These are phyloP conservation scores for Saccharomycopsis hybrid DNA, from an alignment of 1,139 yeast species.

Conservation along the genomic window DNA sequence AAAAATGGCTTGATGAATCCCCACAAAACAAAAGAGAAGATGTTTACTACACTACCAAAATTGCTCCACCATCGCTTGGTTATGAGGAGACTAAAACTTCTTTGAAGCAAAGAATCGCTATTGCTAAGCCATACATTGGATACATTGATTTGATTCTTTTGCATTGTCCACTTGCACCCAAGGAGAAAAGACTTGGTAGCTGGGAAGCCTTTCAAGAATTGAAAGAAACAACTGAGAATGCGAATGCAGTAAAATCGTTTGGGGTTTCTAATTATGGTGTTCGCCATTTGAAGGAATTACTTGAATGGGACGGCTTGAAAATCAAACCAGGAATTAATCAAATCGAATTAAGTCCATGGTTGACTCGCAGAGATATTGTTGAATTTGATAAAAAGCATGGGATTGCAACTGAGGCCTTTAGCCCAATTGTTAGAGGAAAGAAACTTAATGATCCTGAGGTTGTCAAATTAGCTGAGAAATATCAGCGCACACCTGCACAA, in stretches of 20 bases:
- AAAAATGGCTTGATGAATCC: constrained; percentile 53
- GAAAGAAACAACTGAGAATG: constrained; percentile 55
- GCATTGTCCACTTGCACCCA: constrained; percentile 57
- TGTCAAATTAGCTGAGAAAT: constrained; percentile 33
- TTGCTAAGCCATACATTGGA: constrained; percentile 23
- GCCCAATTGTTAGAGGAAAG: constrained; percentile 49
- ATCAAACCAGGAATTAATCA: constrained; percentile 78
- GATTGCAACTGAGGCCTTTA: constrained; percentile 45
- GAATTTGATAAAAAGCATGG: constrained; percentile 41
- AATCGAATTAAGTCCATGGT: constrained; percentile 90
- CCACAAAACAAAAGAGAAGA: constrained; percentile 45
- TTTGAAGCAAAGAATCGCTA: constrained; percentile 32
- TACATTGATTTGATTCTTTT: constrained; percentile 33
- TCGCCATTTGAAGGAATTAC: constrained; percentile 64
- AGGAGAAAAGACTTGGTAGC: constrained; percentile 66
- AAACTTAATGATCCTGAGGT: constrained; percentile 46
- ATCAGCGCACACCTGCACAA: constrained; percentile 38
- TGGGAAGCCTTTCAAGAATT: constrained; percentile 81
- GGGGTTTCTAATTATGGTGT: constrained; percentile 85
- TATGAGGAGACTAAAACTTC: constrained; percentile 34
- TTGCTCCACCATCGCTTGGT: constrained; percentile 35
- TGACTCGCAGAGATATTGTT: constrained; percentile 63
- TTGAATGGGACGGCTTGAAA: constrained; percentile 68
- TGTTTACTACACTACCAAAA: constrained; percentile 47
- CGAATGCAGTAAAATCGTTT: constrained; percentile 54